Conservation (phyloP, 768 basidiomycete species). For the Exidia glandulosa region DNA sequence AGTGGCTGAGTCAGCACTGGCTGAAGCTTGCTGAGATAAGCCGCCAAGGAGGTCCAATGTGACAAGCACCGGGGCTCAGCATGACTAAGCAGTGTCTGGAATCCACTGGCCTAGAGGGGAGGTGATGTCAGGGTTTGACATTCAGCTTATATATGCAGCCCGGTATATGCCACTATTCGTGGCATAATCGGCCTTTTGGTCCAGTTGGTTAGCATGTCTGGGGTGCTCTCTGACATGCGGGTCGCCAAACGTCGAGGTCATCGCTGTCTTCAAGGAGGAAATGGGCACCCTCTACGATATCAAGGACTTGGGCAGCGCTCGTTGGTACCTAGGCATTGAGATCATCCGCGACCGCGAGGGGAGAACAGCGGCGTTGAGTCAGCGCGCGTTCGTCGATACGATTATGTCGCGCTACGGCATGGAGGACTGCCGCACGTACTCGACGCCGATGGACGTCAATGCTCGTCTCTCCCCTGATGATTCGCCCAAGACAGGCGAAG, state of each 20-base stretch:
- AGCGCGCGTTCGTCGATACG: slow-evolving; percentile 7
- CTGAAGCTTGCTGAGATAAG: too few relatives aligned
- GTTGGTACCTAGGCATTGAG: not conserved
- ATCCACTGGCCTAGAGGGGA: too few relatives aligned
- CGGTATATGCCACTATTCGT: not conserved
- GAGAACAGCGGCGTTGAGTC: slow-evolving; percentile 5
- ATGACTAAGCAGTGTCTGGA: too few relatives aligned
- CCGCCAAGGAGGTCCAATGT: too few relatives aligned
- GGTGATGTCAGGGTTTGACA: too few relatives aligned
- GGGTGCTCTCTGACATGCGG: not conserved
- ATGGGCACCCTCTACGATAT: slow-evolving; percentile 2
- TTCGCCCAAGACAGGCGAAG: slow-evolving; percentile 1
- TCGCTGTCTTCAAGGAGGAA: slow-evolving; percentile 9
- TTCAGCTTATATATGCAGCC: too few relatives aligned
- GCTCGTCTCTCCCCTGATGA: not conserved
- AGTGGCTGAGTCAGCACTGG: too few relatives aligned
- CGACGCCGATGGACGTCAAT: slow-evolving; percentile 11
- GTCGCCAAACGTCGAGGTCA: not conserved
- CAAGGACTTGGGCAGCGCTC: not conserved
- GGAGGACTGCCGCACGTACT: not conserved
- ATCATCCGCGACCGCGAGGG: slow-evolving; percentile 1
- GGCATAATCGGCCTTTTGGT: too few relatives aligned
- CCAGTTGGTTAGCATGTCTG: not conserved
- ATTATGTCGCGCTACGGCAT: slow-evolving; percentile 8
- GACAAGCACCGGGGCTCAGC: too few relatives aligned